Percentiles rank a stretch among this genome's conserved stretches.
Evolutionary conservation across 345 rosid genomes (phyloP).

Genomic region (Leavenworthia alabamica): DNA sequence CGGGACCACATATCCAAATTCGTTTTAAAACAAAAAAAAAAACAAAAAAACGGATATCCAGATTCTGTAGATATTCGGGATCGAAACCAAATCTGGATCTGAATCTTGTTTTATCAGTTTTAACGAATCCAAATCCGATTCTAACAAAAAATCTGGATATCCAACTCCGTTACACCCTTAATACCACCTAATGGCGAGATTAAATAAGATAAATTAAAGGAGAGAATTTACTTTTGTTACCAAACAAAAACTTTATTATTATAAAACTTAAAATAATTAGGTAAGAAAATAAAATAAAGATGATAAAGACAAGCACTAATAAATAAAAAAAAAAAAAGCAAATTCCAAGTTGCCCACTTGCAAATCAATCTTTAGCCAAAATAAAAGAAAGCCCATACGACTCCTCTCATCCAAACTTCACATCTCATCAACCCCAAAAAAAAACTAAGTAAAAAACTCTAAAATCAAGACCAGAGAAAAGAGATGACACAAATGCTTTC

Average conservation of each 20-base stretch:
- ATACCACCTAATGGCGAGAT: no score
- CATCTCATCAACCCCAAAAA: not conserved
- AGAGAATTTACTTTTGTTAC: not conserved
- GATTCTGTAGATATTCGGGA: no score
- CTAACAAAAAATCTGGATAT: no score
- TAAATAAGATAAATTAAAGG: no score
- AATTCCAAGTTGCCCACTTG: slow-evolving; percentile 34
- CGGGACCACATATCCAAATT: no score
- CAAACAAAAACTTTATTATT: not conserved
- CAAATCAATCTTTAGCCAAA: slow-evolving; percentile 6
- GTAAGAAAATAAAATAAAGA: slow-evolving; percentile 14
- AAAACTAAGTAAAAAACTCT: not conserved
- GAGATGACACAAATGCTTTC: slow-evolving; percentile 41
- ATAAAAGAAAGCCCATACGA: slow-evolving; percentile 19
- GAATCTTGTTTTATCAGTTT: no score
- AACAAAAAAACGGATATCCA: no score
- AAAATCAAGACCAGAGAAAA: not conserved
- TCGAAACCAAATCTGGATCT: no score
- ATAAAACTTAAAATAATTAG: not conserved
- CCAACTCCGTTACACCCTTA: no score
- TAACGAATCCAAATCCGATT: no score
- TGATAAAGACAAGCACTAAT: slow-evolving; percentile 26
- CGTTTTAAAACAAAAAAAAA: no score
- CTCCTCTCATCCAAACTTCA: slow-evolving; percentile 3
- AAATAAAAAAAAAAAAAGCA: slow-evolving; percentile 29